Evolutionary conservation across 106 monocot species (phyloP).

Genomic region (Allium sativum): DNA sequence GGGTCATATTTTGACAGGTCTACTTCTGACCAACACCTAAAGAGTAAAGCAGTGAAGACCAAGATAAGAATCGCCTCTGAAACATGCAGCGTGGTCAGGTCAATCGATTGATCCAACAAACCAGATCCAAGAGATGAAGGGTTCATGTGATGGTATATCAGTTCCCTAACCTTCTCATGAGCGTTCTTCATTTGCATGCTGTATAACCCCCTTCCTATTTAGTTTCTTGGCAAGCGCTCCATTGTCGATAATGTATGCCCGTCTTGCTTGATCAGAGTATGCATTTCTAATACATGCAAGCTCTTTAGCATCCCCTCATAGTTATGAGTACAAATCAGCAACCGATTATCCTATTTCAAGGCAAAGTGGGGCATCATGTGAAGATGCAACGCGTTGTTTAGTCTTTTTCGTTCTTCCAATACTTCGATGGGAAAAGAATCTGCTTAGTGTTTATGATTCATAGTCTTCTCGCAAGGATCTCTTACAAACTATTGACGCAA

Average conservation of each 20-base stretch:
- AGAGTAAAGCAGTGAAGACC: slow-evolving; percentile 77
- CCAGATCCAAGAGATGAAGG: too few relatives aligned
- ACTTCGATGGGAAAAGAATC: slow-evolving; percentile 13
- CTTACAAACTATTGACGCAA: slow-evolving; percentile 57
- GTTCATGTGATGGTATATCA: slow-evolving; percentile 67
- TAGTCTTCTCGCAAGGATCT: slow-evolving; percentile 43
- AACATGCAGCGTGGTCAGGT: slow-evolving; percentile 82
- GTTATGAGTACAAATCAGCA: slow-evolving; percentile 47
- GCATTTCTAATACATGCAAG: slow-evolving; percentile 45
- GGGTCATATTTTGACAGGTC: too few relatives aligned
- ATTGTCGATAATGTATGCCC: slow-evolving; percentile 73
- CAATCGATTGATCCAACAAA: too few relatives aligned
- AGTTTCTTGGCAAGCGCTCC: slow-evolving; percentile 80
- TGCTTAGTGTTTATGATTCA: slow-evolving; percentile 28
- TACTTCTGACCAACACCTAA: too few relatives aligned
- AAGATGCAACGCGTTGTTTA: slow-evolving; percentile 12
- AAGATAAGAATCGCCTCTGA: slow-evolving; percentile 76
- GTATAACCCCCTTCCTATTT: slow-evolving; percentile 64
- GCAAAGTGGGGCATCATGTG: slow-evolving; percentile 27
- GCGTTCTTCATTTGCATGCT: slow-evolving; percentile 78
- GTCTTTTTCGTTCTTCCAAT: slow-evolving; percentile 12
- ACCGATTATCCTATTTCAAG: slow-evolving; percentile 58
- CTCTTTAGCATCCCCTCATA: slow-evolving; percentile 53
- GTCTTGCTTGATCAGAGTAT: slow-evolving; percentile 73
- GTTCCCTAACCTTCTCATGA: slow-evolving; percentile 83